phyloP scores from a whole-genome alignment of 2,329 filamentous ascomycete genomes.

The Venturia oleaginea region DNA sequence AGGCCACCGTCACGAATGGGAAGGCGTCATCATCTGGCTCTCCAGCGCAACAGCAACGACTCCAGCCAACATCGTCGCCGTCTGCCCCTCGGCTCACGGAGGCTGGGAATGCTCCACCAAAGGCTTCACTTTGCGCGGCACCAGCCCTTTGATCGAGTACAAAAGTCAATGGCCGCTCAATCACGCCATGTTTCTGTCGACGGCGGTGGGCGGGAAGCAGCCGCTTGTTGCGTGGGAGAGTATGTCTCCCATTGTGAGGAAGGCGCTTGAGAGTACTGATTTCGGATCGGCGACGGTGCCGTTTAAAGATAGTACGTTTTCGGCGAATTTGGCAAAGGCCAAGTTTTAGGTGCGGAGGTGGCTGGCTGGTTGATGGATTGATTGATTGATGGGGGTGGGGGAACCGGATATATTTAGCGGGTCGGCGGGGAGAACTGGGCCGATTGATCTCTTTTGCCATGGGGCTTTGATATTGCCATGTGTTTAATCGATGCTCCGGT shows the following conservation, averaged over 20 bases:
- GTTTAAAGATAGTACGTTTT: conserved; percentile 39
- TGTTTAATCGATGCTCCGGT: no score
- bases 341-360: no score
- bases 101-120: neutral
- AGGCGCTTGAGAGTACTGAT: conserved; percentile 36
- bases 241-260: conserved; percentile 34
- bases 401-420: no score
- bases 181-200: conserved; percentile 37
- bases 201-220: conserved; percentile 33
- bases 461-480: no score
- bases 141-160: neutral
- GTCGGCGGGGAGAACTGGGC: no score
- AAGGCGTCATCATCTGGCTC: conserved; percentile 46
- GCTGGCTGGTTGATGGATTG: no score
- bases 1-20: conserved; percentile 49
- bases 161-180: conserved; percentile 26
- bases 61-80: conserved; percentile 18
- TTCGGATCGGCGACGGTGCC: conserved; percentile 40
- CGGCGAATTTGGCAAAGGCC: conserved; percentile 31
- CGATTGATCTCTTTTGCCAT: no score
- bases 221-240: conserved; percentile 43
- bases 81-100: neutral
- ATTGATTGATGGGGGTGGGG: no score
- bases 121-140: neutral
- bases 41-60: conserved; percentile 28